A percentile compares a stretch with the other conserved stretches of the same genome.
phyloP scores from a whole-genome alignment of 2,329 filamentous ascomycete species.

The Curvularia hawaiiensis region DNA sequence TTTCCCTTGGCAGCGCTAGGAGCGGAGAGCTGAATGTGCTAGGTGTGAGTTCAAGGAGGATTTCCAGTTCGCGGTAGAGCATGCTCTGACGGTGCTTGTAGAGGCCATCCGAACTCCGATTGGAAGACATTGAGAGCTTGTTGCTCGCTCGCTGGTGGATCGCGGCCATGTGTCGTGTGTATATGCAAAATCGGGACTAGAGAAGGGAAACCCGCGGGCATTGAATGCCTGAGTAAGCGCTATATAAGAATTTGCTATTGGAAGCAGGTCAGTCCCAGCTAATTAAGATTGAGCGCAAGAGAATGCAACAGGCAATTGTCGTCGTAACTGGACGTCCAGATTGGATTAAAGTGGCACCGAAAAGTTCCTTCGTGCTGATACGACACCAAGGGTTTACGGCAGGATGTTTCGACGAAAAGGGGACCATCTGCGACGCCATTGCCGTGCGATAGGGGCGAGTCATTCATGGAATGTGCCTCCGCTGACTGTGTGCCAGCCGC shows the following conservation, averaged over 20 bases:
- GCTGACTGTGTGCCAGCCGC: slow-evolving; percentile 11
- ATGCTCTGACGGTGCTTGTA: slow-evolving; percentile 41
- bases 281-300: background rate
- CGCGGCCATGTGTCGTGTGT: slow-evolving; percentile 16
- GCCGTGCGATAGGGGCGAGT: slow-evolving; percentile 18
- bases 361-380: slow-evolving; percentile 2
- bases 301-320: background rate
- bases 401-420: slow-evolving; percentile 16
- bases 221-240: slow-evolving; percentile 5
- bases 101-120: slow-evolving; percentile 32
- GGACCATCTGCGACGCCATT: slow-evolving; percentile 18
- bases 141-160: slow-evolving; percentile 23
- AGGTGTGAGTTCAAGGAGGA: slow-evolving; percentile 42
- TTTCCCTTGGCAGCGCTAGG: slow-evolving; percentile 38
- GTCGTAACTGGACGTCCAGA: background rate
- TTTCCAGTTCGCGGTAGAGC: slow-evolving; percentile 41
- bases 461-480: slow-evolving; percentile 16
- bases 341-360: slow-evolving; percentile 6
- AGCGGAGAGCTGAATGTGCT: slow-evolving; percentile 40
- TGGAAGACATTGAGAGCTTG: slow-evolving; percentile 33
- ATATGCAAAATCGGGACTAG: slow-evolving; percentile 1
- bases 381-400: slow-evolving; percentile 2
- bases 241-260: background rate
- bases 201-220: slow-evolving; percentile 2
- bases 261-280: background rate